Base-by-base conservation (phyloP, 2,329 filamentous ascomycete species). In the Orbilia javanica region DNA sequence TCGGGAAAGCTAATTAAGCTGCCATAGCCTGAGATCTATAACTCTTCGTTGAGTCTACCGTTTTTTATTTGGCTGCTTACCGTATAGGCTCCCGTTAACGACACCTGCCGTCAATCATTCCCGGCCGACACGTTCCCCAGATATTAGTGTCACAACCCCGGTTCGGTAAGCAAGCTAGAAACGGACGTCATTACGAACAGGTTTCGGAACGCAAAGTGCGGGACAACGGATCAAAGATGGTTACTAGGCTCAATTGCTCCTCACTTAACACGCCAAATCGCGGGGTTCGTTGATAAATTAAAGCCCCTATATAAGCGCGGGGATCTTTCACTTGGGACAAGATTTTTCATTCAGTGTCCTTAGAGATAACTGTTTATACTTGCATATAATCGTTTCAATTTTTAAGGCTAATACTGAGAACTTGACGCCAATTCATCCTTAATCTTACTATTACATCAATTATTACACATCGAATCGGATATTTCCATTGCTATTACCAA, bases 141-240 rank as follows among this genome's bases (percentile, higher is more conserved):
- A 57, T 36, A 36, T 34, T 57, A 22, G 50, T 31, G 27, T 53
- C 25, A 29, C 50, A 6, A 29, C 52, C 50, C 55, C 34, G 42
- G 55, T 60, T 60, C 20, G 55, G 34, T 25, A 60, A 60, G 34
- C 13, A 25, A 25, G 20, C 20, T 60, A 42, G 3, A 1, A 42
- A 60, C 55, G 13, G 34, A 60, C 55, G 55, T 60, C 55, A 60
- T 60, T 39, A 10, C 55, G 31, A n/a, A 15, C 55, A 60, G 18
- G 55, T 60, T 60, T 60, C 55, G 55, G 55, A 60, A 60, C 34
- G 55, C 55, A 60, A 42, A 42, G 34, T 42, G 55, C 55, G 55
- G 55, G 34, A 60, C 31, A 60, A 42, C 55, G 55, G 55, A 60
- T 42, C 55, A 60, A n/a, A 27, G 34, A 27, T 29, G 52, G 50